Conservation (phyloP, 768 basidiomycete species). For the Cytidiella melzeri region DNA sequence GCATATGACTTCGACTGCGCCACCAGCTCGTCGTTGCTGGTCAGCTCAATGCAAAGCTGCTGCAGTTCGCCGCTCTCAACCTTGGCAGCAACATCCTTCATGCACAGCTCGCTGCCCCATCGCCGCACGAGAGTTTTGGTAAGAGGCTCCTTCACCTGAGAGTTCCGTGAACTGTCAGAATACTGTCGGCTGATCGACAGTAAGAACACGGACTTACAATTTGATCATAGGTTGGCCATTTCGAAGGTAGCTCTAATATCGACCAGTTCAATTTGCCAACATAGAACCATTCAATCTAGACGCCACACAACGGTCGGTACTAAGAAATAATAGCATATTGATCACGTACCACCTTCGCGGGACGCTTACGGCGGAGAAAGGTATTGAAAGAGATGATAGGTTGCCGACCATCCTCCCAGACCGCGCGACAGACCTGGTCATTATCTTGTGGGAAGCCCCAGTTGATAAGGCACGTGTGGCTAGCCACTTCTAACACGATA, state of each 20-base stretch:
- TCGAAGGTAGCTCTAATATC: not conserved
- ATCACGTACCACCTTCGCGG: not conserved
- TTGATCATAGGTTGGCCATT: constrained; percentile 1
- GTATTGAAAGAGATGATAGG: not conserved
- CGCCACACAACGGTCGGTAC: not conserved
- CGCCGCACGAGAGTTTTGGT: constrained; percentile 22
- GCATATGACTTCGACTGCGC: not conserved
- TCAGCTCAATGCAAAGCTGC: constrained; percentile 29
- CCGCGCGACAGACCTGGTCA: not conserved
- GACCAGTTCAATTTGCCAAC: constrained; percentile 4
- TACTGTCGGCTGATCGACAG: not conserved
- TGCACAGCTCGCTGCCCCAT: constrained; percentile 22
- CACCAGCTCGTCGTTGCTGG: not conserved
- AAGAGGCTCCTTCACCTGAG: constrained; percentile 25
- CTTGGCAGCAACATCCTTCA: constrained; percentile 29
- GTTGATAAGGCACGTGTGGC: constrained; percentile 1
- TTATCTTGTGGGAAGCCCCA: constrained; percentile 1
- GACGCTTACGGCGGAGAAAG: not conserved
- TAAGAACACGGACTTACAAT: not conserved
- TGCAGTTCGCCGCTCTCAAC: constrained; percentile 37
- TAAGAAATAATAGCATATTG: not conserved
- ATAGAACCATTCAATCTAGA: constrained; percentile 4
- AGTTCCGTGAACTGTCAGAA: not conserved
- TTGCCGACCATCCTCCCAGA: not conserved
- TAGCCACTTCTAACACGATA: not conserved